Conservation (phyloP, 1,284 basidiomycete genomes). For the Trametes polyzona region DNA sequence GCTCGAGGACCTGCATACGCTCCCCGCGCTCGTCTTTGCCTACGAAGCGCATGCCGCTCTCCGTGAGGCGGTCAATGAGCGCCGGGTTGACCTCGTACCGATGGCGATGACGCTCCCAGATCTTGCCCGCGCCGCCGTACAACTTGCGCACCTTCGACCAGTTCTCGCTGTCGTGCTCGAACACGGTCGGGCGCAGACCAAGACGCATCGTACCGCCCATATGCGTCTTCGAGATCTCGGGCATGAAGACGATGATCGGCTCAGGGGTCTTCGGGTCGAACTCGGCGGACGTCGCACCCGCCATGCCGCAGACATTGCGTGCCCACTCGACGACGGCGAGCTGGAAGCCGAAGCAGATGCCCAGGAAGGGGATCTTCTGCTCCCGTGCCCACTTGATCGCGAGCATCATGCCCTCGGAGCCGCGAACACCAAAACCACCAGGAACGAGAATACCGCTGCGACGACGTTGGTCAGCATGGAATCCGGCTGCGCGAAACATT, state of each 20-base stretch:
- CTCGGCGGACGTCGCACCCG: slow-evolving; percentile 88
- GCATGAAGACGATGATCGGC: slow-evolving; percentile 96
- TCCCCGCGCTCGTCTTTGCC: slow-evolving; percentile 96
- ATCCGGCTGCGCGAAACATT: slow-evolving; percentile 32
- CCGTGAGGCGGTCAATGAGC: slow-evolving; percentile 77
- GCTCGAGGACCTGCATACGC: slow-evolving; percentile 96
- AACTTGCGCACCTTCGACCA: slow-evolving; percentile 79
- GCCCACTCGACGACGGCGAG: slow-evolving; percentile 97
- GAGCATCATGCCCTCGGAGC: slow-evolving; percentile 97
- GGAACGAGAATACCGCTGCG: slow-evolving; percentile 91
- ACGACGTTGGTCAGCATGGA: slow-evolving; percentile 10
- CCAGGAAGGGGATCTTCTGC: slow-evolving; percentile 93
- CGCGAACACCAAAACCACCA: slow-evolving; percentile 93
- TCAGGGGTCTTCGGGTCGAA: slow-evolving; percentile 65
- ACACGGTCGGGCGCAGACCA: slow-evolving; percentile 93
- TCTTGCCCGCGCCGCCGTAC: slow-evolving; percentile 84
- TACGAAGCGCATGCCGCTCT: slow-evolving; percentile 81
- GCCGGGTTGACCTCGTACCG: slow-evolving; percentile 97
- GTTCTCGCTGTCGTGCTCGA: slow-evolving; percentile 61
- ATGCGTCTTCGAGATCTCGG: slow-evolving; percentile 96
- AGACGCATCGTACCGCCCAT: slow-evolving; percentile 99
- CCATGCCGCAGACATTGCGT: slow-evolving; percentile 79
- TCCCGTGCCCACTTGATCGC: slow-evolving; percentile 98
- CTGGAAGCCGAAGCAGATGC: slow-evolving; percentile 98
- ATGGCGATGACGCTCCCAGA: slow-evolving; percentile 98